These are phyloP conservation scores for Eutrema japonicum DNA, from an alignment of 345 rosid species.

Conservation along the genomic window DNA sequence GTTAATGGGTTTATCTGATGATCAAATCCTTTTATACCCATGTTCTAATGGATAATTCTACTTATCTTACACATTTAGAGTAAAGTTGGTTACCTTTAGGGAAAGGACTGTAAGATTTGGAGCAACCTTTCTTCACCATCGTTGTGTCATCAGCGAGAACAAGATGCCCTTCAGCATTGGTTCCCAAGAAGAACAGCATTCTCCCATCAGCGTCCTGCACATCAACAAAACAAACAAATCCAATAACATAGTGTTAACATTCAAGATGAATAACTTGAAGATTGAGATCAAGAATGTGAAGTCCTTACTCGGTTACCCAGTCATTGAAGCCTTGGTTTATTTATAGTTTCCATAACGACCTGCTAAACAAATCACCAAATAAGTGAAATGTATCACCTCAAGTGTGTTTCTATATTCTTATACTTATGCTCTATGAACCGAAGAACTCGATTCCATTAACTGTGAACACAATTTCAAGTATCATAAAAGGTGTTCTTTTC, in stretches of 20 bases:
- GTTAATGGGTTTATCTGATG: no score
- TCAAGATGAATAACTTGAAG: background rate
- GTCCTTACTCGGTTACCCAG: conserved; percentile 86
- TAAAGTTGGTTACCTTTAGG: conserved; percentile 72
- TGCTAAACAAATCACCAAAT: conserved; percentile 27
- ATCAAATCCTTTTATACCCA: no score
- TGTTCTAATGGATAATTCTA: no score
- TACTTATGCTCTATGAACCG: no score
- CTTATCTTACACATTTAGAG: background rate
- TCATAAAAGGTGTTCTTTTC: background rate
- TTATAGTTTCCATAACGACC: conserved; percentile 96
- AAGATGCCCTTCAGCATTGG: conserved; percentile 76
- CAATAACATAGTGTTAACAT: no score
- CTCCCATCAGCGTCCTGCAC: conserved; percentile 83
- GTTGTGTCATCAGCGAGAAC: conserved; percentile 60
- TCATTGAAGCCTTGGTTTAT: conserved; percentile 89
- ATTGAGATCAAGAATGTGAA: conserved; percentile 1
- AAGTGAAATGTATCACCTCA: no score
- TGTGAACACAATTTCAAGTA: background rate
- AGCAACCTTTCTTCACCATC: conserved; percentile 57
- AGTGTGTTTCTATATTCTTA: no score
- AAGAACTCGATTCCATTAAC: no score
- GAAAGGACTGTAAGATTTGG: conserved; percentile 67
- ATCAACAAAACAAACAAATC: background rate
- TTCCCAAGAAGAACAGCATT: conserved; percentile 91